These are phyloP conservation scores for Fusarium palustre DNA, from an alignment of 2,329 filamentous ascomycete species.

Conservation along the genomic window DNA sequence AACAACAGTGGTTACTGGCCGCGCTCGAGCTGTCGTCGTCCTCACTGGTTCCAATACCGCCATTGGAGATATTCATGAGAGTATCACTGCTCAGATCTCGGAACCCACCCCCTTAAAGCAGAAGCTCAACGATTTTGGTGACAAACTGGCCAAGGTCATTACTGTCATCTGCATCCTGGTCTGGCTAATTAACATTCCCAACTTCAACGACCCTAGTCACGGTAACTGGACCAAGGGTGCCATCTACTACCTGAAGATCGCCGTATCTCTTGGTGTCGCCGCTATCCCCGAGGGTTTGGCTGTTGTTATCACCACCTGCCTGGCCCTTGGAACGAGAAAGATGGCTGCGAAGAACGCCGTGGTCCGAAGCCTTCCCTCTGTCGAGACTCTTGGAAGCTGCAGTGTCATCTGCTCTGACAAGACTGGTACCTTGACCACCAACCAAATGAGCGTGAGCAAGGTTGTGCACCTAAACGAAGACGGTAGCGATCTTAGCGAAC, in stretches of 20 bases:
- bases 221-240: slow-evolving; percentile 96
- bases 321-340: slow-evolving; percentile 94
- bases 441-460: slow-evolving; percentile 99
- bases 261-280: slow-evolving; percentile 95
- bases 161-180: slow-evolving; percentile 96
- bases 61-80: slow-evolving; percentile 98
- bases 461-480: slow-evolving; percentile 83
- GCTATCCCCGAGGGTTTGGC: slow-evolving; percentile 98
- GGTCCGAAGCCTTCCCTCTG: slow-evolving; percentile 93
- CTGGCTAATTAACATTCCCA: slow-evolving; percentile 98
- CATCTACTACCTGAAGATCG: slow-evolving; percentile 99
- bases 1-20: slow-evolving; percentile 94
- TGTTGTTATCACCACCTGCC: slow-evolving; percentile 98
- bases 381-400: slow-evolving; percentile 98
- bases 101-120: slow-evolving; percentile 97
- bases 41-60: slow-evolving; percentile 90
- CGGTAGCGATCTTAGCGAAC: slow-evolving; percentile 81
- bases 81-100: slow-evolving; percentile 97
- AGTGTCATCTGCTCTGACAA: slow-evolving; percentile 99
- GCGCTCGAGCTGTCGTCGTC: slow-evolving; percentile 90
- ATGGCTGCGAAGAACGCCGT: slow-evolving; percentile 99
- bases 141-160: slow-evolving; percentile 96
- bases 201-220: slow-evolving; percentile 95
- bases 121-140: slow-evolving; percentile 98
- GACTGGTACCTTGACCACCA: slow-evolving; percentile 96